These are phyloP conservation scores for Melanogaster broomeanus DNA, from an alignment of 768 basidiomycete species.

Conservation along the genomic window DNA sequence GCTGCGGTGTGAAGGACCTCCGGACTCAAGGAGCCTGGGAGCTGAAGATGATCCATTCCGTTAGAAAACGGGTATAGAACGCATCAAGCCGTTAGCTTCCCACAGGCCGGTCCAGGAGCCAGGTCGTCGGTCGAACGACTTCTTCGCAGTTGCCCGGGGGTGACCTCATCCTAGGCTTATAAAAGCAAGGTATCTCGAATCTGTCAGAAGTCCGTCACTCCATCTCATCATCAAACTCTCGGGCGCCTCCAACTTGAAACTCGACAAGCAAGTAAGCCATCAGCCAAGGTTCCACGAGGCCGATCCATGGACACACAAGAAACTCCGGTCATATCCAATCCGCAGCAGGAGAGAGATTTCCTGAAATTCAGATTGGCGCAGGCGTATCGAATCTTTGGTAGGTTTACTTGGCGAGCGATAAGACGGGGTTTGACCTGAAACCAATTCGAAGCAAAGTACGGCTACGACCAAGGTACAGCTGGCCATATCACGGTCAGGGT, in stretches of 20 bases:
- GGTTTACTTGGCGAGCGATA: conserved; percentile 3
- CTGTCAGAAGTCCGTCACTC: too few relatives aligned
- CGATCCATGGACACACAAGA: neutral
- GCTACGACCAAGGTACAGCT: conserved; percentile 49
- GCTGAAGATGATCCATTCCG: too few relatives aligned
- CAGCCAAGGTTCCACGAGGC: neutral
- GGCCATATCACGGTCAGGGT: conserved; percentile 52
- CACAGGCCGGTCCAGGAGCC: too few relatives aligned
- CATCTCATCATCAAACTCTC: neutral
- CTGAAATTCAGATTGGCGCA: conserved; percentile 48
- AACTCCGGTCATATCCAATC: conserved; percentile 34
- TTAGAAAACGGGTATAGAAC: too few relatives aligned
- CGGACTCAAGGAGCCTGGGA: too few relatives aligned
- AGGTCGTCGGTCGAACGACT: too few relatives aligned
- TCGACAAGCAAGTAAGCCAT: neutral
- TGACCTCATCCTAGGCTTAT: too few relatives aligned
- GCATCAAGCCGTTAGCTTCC: too few relatives aligned
- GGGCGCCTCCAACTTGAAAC: too few relatives aligned
- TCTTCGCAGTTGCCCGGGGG: too few relatives aligned
- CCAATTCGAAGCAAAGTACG: conserved; percentile 25
- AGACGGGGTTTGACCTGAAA: neutral
- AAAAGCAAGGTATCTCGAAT: too few relatives aligned
- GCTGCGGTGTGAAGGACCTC: too few relatives aligned
- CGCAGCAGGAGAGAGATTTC: conserved; percentile 41
- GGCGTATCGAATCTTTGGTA: conserved; percentile 48